Percentiles rank a stretch among this genome's conserved stretches.
Conservation (phyloP, 1,139 yeast species). For the Pichia norvegensis region DNA sequence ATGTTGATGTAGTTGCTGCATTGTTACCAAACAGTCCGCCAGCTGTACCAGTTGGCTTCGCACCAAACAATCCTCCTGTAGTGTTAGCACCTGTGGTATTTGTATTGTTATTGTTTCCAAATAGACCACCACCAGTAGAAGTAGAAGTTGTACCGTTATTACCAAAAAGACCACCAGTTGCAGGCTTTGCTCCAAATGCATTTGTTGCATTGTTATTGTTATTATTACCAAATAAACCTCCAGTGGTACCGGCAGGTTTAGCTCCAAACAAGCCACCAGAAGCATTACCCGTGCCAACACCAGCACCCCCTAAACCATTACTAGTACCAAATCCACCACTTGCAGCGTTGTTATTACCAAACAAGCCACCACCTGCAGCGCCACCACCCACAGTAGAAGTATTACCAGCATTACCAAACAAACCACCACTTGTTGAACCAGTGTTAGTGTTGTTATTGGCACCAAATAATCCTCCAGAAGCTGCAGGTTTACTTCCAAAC, state of each 20-base stretch:
- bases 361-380: constrained; percentile 21
- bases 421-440: constrained; percentile 19
- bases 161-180: constrained; percentile 21
- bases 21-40: constrained; percentile 28
- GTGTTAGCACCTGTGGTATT: neutral
- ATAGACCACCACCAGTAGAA: constrained; percentile 12
- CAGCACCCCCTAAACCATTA: constrained; percentile 18
- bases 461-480: constrained; percentile 23
- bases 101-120: constrained; percentile 17
- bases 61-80: constrained; percentile 14
- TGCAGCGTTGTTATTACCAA: constrained; percentile 23
- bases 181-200: constrained; percentile 8
- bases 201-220: constrained; percentile 4
- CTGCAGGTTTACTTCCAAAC: constrained; percentile 18
- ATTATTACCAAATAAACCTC: constrained; percentile 28
- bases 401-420: constrained; percentile 27
- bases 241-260: constrained; percentile 11
- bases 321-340: constrained; percentile 8
- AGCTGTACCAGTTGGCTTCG: constrained; percentile 8
- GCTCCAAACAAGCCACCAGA: constrained; percentile 14
- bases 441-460: constrained; percentile 19
- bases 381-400: constrained; percentile 9
- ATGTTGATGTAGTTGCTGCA: constrained; percentile 11
- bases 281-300: constrained; percentile 3
- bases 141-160: constrained; percentile 13